phyloP scores from a whole-genome alignment of 2,329 filamentous ascomycete genomes.

The Verticillium longisporum region DNA sequence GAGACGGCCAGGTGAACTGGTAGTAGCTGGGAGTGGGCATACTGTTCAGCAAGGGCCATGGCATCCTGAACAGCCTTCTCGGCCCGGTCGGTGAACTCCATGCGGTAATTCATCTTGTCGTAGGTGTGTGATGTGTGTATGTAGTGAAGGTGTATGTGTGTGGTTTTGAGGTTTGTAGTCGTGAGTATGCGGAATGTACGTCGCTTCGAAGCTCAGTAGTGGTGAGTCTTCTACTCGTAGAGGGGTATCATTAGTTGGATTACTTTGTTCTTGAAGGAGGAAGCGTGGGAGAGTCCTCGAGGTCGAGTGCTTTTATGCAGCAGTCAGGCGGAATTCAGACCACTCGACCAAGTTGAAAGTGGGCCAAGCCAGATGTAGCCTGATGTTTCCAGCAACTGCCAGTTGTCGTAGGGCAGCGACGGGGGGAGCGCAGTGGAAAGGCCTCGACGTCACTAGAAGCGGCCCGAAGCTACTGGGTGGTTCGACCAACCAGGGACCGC shows the following conservation, averaged over 20 bases:
- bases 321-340: background rate
- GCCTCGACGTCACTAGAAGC: constrained; percentile 17
- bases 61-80: constrained; percentile 86
- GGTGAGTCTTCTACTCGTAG: constrained; percentile 9
- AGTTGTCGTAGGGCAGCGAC: constrained; percentile 15
- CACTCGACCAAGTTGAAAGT: constrained; percentile 7
- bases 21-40: constrained; percentile 83
- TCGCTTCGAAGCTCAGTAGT: constrained; percentile 6
- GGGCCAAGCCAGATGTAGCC: constrained; percentile 6
- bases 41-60: constrained; percentile 80
- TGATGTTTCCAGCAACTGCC: constrained; percentile 6
- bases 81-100: constrained; percentile 91
- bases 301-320: background rate
- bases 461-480: background rate
- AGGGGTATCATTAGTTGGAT: constrained; percentile 6
- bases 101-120: constrained; percentile 61
- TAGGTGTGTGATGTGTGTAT: constrained; percentile 14
- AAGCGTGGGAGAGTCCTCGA: background rate
- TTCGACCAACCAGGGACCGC: background rate
- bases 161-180: background rate
- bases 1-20: constrained; percentile 85
- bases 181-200: background rate
- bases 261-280: background rate
- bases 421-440: constrained; percentile 15
- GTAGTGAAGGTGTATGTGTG: constrained; percentile 9